Evolutionary conservation across 176 grass and related monocot genomes (phyloP).

Genomic region (Musa itinerans): DNA sequence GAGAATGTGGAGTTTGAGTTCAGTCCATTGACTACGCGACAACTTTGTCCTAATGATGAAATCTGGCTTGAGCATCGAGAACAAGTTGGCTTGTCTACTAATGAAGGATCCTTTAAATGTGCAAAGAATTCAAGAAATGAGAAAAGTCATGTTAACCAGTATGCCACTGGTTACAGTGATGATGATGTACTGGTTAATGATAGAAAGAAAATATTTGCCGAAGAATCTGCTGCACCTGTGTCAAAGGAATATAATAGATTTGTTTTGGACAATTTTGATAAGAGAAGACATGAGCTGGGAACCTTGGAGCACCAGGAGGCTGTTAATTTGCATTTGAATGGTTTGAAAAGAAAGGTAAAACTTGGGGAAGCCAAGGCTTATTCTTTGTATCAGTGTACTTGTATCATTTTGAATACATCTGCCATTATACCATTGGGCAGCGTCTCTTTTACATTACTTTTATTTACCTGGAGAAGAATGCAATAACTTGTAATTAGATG

Average conservation of each 20-base stretch:
- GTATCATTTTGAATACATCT: slow-evolving; percentile 29
- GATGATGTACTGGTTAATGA: slow-evolving; percentile 13
- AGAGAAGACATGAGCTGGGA: slow-evolving; percentile 30
- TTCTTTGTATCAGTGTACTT: slow-evolving; percentile 35
- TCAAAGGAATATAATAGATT: slow-evolving; percentile 33
- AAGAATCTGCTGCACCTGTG: slow-evolving; percentile 23
- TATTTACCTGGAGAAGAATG: slow-evolving; percentile 17
- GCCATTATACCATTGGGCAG: slow-evolving; percentile 20
- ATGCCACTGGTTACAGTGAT: slow-evolving; percentile 27
- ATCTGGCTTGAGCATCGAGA: slow-evolving; percentile 21
- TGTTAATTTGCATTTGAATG: slow-evolving; percentile 42
- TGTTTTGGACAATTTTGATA: slow-evolving; percentile 36
- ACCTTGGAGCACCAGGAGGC: slow-evolving; percentile 26
- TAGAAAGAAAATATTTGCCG: slow-evolving; percentile 27
- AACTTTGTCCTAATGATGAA: slow-evolving; percentile 22
- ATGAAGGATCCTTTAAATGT: slow-evolving; percentile 7
- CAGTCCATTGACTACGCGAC: slow-evolving; percentile 34
- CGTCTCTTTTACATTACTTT: slow-evolving; percentile 8
- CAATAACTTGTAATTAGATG: slow-evolving; percentile 11
- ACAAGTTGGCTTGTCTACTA: slow-evolving; percentile 18
- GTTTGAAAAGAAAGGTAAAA: slow-evolving; percentile 80
- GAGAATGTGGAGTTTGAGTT: slow-evolving; percentile 21
- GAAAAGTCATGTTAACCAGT: slow-evolving; percentile 8
- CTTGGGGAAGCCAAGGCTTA: slow-evolving; percentile 43
- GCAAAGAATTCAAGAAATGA: slow-evolving; percentile 32